Evolutionary conservation across 2,329 filamentous ascomycete species (phyloP), one percentile per base, ranked within the genome.

Genomic region (Colletotrichum karsti): DNA sequence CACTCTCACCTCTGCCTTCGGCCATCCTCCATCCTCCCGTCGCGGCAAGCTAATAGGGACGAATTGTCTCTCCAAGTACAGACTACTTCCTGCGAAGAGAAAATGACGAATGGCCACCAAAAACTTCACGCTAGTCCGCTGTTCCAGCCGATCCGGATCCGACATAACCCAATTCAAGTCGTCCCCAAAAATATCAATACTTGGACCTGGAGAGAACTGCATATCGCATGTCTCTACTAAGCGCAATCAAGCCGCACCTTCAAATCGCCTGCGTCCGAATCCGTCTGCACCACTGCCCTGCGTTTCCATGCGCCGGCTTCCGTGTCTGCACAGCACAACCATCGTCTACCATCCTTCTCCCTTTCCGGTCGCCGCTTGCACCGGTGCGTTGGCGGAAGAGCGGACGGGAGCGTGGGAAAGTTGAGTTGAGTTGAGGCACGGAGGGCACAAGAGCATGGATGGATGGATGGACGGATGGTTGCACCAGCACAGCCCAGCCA

Each of bases 101-200:
- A 12, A 6, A 28, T 42, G 44, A 46, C 18, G 42, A 59, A 37
- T 18, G 18, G 18, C 18, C 24, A 42, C n/a, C 35, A 42, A 30
- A 22, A 56, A 30, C 35, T 18, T 13, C 10, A 35, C 33, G 15
- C 33, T 15, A 35, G 33, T 35, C 33, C 28, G 22, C 35, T 20
- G 22, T n/a, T 37, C 63, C 63, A 64, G 39, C 54, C 51, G 59
- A 67, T 58, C 64, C 44, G 44, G 35, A 63, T 67, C 59, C 51
- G 59, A 63, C 28, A 18, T 42, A 63, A 46, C 35, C 64, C 42
- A 63, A 63, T 39, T 50, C 22, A 44, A 55, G 48, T 15, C 13
- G n/a, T 50, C 46, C n/a, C 24, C 24, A 26, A 28, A 24, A 50
- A 50, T 28, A 50, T n/a, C 22, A 30, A 15, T 15, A 50, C 46